Percentiles rank a stretch among this genome's conserved stretches.
Conservation (phyloP, 768 basidiomycete genomes). For the Tricholoma sp. region DNA sequence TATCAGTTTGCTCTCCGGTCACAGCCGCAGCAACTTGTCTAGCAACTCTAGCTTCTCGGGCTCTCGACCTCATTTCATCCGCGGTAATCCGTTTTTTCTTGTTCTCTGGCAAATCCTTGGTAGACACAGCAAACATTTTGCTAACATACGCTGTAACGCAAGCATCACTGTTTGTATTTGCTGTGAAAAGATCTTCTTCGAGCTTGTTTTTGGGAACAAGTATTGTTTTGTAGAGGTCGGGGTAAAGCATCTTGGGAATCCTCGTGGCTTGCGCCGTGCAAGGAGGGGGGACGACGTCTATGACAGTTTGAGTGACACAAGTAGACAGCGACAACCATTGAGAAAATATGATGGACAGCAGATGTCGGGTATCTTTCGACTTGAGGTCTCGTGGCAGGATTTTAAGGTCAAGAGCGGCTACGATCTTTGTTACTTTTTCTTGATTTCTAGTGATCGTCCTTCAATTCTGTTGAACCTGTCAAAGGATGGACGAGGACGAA, state of each 20-base stretch:
- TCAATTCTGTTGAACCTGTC: slow-evolving; percentile 10
- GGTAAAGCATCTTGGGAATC: slow-evolving; percentile 89
- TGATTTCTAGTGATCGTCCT: slow-evolving; percentile 55
- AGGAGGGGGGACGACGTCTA: slow-evolving; percentile 93
- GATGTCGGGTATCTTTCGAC: slow-evolving; percentile 81
- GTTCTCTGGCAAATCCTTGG: slow-evolving; percentile 78
- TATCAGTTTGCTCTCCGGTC: slow-evolving; percentile 6
- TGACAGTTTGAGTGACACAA: slow-evolving; percentile 84
- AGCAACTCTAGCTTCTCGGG: slow-evolving; percentile 46
- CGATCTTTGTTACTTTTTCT: slow-evolving; percentile 86
- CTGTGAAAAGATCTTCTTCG: slow-evolving; percentile 78
- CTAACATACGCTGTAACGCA: slow-evolving; percentile 84
- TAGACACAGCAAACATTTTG: slow-evolving; percentile 96
- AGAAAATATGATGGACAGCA: slow-evolving; percentile 82
- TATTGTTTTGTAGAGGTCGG: slow-evolving; percentile 58
- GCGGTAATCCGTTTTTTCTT: slow-evolving; percentile 72
- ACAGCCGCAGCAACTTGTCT: slow-evolving; percentile 18
- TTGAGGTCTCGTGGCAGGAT: slow-evolving; percentile 85
- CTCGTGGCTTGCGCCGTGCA: slow-evolving; percentile 73
- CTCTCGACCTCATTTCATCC: slow-evolving; percentile 74
- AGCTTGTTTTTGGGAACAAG: slow-evolving; percentile 68
- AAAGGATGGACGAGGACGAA: slow-evolving; percentile 38
- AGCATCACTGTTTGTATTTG: slow-evolving; percentile 52
- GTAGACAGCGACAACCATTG: slow-evolving; percentile 97
- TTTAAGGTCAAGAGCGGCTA: slow-evolving; percentile 74